These are phyloP conservation scores for Orbilia ellipsospora DNA, from an alignment of 2,329 filamentous ascomycete genomes.

Conservation along the genomic window DNA sequence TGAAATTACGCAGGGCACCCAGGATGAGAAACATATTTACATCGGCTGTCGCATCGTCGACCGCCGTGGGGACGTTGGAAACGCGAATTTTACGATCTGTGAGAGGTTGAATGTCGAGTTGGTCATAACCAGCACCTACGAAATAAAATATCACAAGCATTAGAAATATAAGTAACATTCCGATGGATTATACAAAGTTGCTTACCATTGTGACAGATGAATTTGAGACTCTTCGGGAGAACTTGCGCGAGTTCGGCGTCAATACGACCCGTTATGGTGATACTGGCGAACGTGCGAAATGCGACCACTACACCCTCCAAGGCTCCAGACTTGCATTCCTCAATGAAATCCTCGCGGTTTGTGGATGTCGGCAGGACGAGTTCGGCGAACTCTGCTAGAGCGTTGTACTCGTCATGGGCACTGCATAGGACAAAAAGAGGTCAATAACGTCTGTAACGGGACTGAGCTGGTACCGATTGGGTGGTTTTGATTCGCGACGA, in stretches of 20 bases:
- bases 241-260: constrained; percentile 75
- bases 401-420: constrained; percentile 74
- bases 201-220: constrained; percentile 72
- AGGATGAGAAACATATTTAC: constrained; percentile 82
- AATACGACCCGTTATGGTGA: constrained; percentile 73
- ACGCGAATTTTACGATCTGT: constrained; percentile 74
- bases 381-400: constrained; percentile 72
- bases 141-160: background rate
- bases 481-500: background rate
- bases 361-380: constrained; percentile 72
- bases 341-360: constrained; percentile 74
- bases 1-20: constrained; percentile 80
- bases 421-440: constrained; percentile 62
- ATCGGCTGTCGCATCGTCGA: constrained; percentile 86
- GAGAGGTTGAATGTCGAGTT: constrained; percentile 79
- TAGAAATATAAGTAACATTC: background rate
- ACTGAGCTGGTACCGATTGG: background rate
- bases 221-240: constrained; percentile 68
- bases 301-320: constrained; percentile 74
- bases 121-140: constrained; percentile 83
- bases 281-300: constrained; percentile 77
- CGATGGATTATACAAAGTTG: constrained; percentile 3
- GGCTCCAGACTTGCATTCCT: constrained; percentile 73
- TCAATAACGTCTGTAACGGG: background rate
- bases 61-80: constrained; percentile 82